These are phyloP conservation scores for Metschnikowia kunwiensis DNA, from an alignment of 805 yeast genomes.

Conservation along the genomic window DNA sequence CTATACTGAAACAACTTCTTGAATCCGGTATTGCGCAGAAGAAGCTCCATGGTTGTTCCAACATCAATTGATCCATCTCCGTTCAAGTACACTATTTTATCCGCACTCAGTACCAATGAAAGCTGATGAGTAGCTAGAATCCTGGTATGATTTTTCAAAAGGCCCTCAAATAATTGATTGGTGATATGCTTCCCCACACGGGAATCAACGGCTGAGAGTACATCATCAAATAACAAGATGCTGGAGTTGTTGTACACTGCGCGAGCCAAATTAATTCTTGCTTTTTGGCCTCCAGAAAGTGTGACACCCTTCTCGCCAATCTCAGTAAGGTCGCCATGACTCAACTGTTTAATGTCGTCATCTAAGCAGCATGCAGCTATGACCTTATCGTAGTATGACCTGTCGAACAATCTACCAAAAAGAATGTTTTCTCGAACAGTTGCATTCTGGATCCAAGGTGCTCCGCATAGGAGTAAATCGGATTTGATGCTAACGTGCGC, in stretches of 20 bases:
- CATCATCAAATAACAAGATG: slow-evolving; percentile 40
- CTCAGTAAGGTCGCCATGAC: slow-evolving; percentile 40
- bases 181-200: slow-evolving; percentile 43
- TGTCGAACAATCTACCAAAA: slow-evolving; percentile 36
- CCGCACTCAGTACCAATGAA: slow-evolving; percentile 37
- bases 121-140: slow-evolving; percentile 45
- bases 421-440: slow-evolving; percentile 39
- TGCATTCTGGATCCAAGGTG: slow-evolving; percentile 45
- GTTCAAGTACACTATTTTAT: slow-evolving; percentile 36
- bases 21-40: slow-evolving; percentile 43
- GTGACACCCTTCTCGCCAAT: slow-evolving; percentile 46
- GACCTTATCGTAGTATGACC: slow-evolving; percentile 26
- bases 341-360: slow-evolving; percentile 34
- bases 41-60: slow-evolving; percentile 31
- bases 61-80: slow-evolving; percentile 42
- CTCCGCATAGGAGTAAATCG: slow-evolving; percentile 33
- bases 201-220: slow-evolving; percentile 44
- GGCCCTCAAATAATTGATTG: slow-evolving; percentile 32
- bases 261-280: slow-evolving; percentile 44
- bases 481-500: slow-evolving; percentile 28
- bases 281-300: slow-evolving; percentile 46
- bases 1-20: slow-evolving; percentile 49
- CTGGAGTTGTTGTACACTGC: slow-evolving; percentile 36
- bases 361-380: slow-evolving; percentile 39
- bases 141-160: slow-evolving; percentile 33